Evolutionary conservation across 345 rosid species (phyloP), one percentile per base, ranked within the genome.

Genomic region (Raphanus sativus): DNA sequence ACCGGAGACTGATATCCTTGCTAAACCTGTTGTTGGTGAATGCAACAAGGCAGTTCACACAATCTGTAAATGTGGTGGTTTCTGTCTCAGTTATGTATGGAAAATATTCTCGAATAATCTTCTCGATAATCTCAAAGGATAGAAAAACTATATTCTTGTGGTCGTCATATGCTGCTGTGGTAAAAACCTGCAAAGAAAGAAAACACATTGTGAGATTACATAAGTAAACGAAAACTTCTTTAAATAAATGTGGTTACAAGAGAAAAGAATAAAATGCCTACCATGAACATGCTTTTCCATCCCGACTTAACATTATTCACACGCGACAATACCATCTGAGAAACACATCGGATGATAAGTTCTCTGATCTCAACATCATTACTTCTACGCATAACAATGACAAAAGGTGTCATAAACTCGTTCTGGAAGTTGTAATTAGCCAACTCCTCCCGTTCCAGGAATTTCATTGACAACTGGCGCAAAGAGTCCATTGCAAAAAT

Each of bases 231-330:
- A 71, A 67, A 66, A 25, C 58, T 71, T 58, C 33, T 59, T 34
- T 70, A 25, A 67, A 75, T 29, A 24, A 13, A 15, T 36, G 40
- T 34, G 54, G 34, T 33, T 56, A 34, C 13, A 25, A 65, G 71
- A 36, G 28, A 45, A 56, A 21, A 75, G 48, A 74, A 61, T 59
- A 75, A 71, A 5, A 33, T 26, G 67, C 79, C 71, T 92, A 95
- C 99, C 99, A 95, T 86, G 86, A 95, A 95, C 99, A 95, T 92
- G 97, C 99, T 95, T 86, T 95, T 95, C 99, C 99, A 95, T 66
- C 99, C 99, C 4, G 99, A 95, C 80, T 95, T 95, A 66, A 95
- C 98, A 80, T 95, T 89, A 72, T 88, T 91, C 73, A 95, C 99
- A 67, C 99, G 98, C 59, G 97, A 90, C 78, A 95, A 80, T 76